Base-by-base conservation (phyloP, 495 filamentous ascomycete species). In the Penicillium turbatum region DNA sequence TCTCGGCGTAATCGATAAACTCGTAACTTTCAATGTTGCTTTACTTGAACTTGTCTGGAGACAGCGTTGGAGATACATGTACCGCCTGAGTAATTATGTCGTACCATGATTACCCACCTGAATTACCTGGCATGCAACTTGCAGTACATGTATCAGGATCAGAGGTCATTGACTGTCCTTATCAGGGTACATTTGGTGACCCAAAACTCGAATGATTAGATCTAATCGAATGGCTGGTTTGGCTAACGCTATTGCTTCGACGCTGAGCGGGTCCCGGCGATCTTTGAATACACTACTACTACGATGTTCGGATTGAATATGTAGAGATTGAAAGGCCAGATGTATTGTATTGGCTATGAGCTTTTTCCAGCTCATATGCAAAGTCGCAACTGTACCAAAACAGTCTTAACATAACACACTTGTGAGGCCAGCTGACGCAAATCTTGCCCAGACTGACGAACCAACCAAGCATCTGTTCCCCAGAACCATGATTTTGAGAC, bases 371-470 rank as follows among this genome's bases (percentile, higher is more conserved):
- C 70, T 69, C 68, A 66, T 44, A 52, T 69, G 66, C 57, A 64
- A 65, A 61, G 57, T 73, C 71, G 63, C 72, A 71, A 71, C 68
- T 67, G 69, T 71, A 65, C 74, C 54, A 72, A 53, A 69, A 68
- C 63, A 73, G 67, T 63, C 63, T 67, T 57, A 65, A 62, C 57
- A 41, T 62, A 64, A 53, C 63, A 69, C 64, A 60, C 53, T 67
- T 71, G 63, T 56, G 57, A 60, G 59, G 58, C 64, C 64, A 61
- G 54, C 60, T 52, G 68, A 61, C 51, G 59, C 65, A 57, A 57
- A 56, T 59, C 44, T 51, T 62, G 64, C 60, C 66, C 64, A 63
- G 60, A 63, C 61, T 64, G 69, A 56, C 37, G 61, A 51, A 62
- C 68, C 60, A 61, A 61, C 64, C 67, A 72, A 70, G 72, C 58